Conservation (phyloP, 768 basidiomycete genomes). For the Clitopilus passeckerianus region DNA sequence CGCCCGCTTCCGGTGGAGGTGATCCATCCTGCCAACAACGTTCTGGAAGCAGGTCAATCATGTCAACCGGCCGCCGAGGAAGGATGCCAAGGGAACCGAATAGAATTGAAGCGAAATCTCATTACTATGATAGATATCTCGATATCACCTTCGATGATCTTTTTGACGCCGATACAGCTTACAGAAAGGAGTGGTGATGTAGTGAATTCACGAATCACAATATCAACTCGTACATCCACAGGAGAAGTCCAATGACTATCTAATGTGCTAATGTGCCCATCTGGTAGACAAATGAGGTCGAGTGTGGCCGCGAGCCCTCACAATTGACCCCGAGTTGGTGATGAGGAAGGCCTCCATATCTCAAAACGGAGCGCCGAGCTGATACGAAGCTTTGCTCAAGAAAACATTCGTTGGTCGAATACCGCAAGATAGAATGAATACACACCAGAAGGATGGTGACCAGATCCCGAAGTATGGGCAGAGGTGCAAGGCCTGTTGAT, state of each 20-base stretch:
- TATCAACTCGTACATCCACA: background rate
- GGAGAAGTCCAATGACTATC: background rate
- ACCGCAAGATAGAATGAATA: background rate
- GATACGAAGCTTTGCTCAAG: background rate
- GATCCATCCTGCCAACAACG: background rate
- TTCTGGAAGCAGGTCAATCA: background rate
- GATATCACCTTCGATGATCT: background rate
- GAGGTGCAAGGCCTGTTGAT: background rate
- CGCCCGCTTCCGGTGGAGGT: background rate
- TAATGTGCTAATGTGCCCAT: too few relatives aligned
- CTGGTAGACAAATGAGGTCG: background rate
- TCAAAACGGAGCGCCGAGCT: too few relatives aligned
- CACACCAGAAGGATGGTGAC: background rate
- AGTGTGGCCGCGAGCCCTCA: background rate
- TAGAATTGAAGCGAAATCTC: background rate
- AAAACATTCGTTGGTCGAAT: background rate
- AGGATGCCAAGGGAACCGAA: background rate
- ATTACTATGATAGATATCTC: background rate
- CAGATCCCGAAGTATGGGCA: background rate
- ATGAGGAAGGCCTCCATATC: background rate
- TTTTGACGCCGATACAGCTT: background rate
- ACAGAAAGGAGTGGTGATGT: background rate
- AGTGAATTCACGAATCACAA: background rate
- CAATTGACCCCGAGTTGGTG: background rate
- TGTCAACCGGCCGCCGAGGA: background rate